phyloP scores from a whole-genome alignment of 768 basidiomycete genomes.

The Tricholoma sp. region DNA sequence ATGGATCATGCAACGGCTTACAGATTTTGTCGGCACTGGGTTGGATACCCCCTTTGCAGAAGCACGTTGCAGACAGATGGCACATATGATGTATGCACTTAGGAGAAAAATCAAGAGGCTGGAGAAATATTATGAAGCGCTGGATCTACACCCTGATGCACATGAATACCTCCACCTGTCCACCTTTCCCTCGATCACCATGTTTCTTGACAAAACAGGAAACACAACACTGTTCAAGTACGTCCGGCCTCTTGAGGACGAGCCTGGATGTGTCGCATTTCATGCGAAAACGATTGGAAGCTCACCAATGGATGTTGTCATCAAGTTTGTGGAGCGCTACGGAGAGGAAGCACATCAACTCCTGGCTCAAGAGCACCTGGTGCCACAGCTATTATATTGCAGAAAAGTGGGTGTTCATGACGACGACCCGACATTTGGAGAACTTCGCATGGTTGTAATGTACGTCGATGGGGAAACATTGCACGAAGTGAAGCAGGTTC shows the following conservation, averaged over 20 bases:
- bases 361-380: slow-evolving; percentile 22
- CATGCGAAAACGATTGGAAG: slow-evolving; percentile 1
- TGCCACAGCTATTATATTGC: slow-evolving; percentile 27
- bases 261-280: slow-evolving; percentile 1
- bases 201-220: slow-evolving; percentile 1
- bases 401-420: too few species aligned
- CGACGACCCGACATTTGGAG: too few species aligned
- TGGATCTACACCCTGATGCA: slow-evolving; percentile 1
- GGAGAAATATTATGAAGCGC: not conserved
- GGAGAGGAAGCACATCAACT: slow-evolving; percentile 24
- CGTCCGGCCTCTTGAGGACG: not conserved
- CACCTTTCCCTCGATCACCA: not conserved
- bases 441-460: not conserved
- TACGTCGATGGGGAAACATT: not conserved
- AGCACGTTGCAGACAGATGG: slow-evolving; percentile 8
- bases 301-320: not conserved
- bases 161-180: not conserved
- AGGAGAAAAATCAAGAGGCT: slow-evolving; percentile 8
- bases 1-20: slow-evolving; percentile 28
- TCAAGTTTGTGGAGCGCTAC: slow-evolving; percentile 32
- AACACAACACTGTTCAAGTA: not conserved
- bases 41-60: slow-evolving; percentile 9
- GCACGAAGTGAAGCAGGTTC: slow-evolving; percentile 1
- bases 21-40: slow-evolving; percentile 26
- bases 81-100: slow-evolving; percentile 17